Evolutionary conservation across 2,329 filamentous ascomycete genomes (phyloP).

Genomic region (Talaromyces sp.): DNA sequence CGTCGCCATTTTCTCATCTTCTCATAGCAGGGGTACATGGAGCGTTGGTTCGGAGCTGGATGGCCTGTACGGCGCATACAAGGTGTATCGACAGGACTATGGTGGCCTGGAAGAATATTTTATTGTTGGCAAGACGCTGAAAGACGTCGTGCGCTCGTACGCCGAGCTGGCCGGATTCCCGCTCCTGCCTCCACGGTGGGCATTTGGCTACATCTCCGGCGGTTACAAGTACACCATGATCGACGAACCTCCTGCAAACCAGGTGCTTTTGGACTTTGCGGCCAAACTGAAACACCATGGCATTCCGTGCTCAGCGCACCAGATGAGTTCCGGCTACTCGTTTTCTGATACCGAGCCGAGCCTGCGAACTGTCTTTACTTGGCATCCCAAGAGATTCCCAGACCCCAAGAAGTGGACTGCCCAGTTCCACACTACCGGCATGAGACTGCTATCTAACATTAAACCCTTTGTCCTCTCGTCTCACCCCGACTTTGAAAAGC

Average conservation of each 20-base stretch:
- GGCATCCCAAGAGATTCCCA: conserved; percentile 67
- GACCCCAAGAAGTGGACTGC: conserved; percentile 61
- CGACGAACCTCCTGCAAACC: conserved; percentile 51
- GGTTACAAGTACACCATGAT: conserved; percentile 60
- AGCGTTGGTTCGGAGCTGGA: conserved; percentile 69
- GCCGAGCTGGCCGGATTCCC: conserved; percentile 66
- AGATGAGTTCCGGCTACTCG: conserved; percentile 70
- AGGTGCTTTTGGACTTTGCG: conserved; percentile 59
- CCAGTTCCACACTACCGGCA: conserved; percentile 59
- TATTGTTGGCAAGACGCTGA: conserved; percentile 61
- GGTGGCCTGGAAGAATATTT: conserved; percentile 69
- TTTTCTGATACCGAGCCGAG: conserved; percentile 64
- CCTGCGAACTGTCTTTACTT: conserved; percentile 66
- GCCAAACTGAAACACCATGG: conserved; percentile 59
- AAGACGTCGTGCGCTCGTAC: conserved; percentile 62
- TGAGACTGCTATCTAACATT: conserved; percentile 66
- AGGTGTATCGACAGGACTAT: conserved; percentile 68
- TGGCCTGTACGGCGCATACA: conserved; percentile 70
- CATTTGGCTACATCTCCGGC: conserved; percentile 68
- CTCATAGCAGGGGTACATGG: conserved; percentile 61
- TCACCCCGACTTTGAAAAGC: conserved; percentile 62
- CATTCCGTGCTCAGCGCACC: conserved; percentile 67
- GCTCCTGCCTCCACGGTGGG: conserved; percentile 64
- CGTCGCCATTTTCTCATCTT: conserved; percentile 64
- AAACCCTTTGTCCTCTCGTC: conserved; percentile 67